phyloP scores from a whole-genome alignment of 306 rosid species.

The Trichosanthes truncata region DNA sequence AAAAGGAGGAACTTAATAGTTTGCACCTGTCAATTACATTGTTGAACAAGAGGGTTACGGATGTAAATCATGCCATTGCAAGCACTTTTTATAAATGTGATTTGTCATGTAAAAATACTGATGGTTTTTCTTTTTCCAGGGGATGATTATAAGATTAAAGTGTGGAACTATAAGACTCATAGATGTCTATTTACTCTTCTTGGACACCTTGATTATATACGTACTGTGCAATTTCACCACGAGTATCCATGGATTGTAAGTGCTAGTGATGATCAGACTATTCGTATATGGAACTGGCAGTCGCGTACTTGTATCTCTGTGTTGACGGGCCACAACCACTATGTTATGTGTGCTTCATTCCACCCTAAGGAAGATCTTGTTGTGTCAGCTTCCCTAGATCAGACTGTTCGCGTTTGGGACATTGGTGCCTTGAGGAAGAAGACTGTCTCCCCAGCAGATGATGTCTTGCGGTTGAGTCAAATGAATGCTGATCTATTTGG shows the following conservation, averaged over 20 bases:
- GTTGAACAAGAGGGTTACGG: neutral
- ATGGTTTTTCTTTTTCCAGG: slow-evolving; percentile 37
- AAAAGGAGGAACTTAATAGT: neutral
- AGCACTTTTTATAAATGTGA: neutral
- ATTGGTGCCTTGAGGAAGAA: slow-evolving; percentile 83
- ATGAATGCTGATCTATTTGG: slow-evolving; percentile 96
- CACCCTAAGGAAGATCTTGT: slow-evolving; percentile 94
- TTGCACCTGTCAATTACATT: neutral
- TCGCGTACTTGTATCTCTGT: slow-evolving; percentile 94
- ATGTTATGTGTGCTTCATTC: slow-evolving; percentile 93
- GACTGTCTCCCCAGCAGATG: slow-evolving; percentile 88
- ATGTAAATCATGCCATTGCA: neutral
- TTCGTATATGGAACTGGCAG: slow-evolving; percentile 99
- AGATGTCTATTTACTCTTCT: slow-evolving; percentile 89
- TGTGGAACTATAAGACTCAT: slow-evolving; percentile 97
- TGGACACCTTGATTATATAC: slow-evolving; percentile 98
- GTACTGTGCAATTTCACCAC: slow-evolving; percentile 96
- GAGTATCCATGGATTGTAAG: slow-evolving; percentile 96
- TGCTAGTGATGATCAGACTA: slow-evolving; percentile 98
- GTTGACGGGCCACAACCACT: slow-evolving; percentile 93
- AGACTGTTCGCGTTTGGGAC: slow-evolving; percentile 98
- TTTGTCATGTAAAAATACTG: neutral
- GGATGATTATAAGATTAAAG: slow-evolving; percentile 96
- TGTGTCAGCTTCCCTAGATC: slow-evolving; percentile 92
- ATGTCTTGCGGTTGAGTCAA: slow-evolving; percentile 76